Evolutionary conservation across 2,329 filamentous ascomycete genomes (phyloP), one percentile per base, ranked within the genome.

Genomic region (Rutstroemia sydowiana): DNA sequence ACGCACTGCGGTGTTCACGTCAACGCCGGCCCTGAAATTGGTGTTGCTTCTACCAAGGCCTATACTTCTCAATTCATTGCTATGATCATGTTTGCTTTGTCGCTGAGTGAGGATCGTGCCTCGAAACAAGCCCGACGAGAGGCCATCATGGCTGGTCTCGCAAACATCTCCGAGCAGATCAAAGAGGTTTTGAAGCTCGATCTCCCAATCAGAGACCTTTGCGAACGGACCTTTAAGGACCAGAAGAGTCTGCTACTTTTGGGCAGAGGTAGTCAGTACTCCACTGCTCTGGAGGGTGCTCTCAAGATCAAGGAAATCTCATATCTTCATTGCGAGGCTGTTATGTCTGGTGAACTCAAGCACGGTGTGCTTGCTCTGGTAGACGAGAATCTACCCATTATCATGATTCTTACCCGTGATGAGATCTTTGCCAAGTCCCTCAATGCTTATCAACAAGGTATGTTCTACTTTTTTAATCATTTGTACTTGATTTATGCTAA

Each of bases 301-400:
- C 79, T 98, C 63, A 98, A 98, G 80, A 98, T 98, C 73, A 98
- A 98, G 82, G 93, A 98, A 75, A 98, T 98, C 66, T 97, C 92
- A 16, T 98, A 98, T 73, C 87, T 98, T 55, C 93, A 98, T 74
- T 98, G 93, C 73, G 93, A 98, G 76, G 93, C 93, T 64, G 93
- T 98, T 77, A 98, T 98, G 93, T 97, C 93, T 59, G 93, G 93
- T 73, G 93, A 98, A 75, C 81, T 98, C 65, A 98, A 98, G 82
- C 93, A 98, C 72, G 93, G 93, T 78, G 93, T 98, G 48, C 77
- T 98, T 68, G 93, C 93, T 48, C 80, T 98, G 57, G 93, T 98
- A 55, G 93, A 98, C 66, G 93, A 98, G 80, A 92, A 95, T 73
- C 82, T 98, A 34, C 93, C 93, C 57, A 98, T 98, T 70, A 95